These are phyloP conservation scores for Eucalyptus tenuipes DNA, from an alignment of 345 rosid species.

Conservation along the genomic window DNA sequence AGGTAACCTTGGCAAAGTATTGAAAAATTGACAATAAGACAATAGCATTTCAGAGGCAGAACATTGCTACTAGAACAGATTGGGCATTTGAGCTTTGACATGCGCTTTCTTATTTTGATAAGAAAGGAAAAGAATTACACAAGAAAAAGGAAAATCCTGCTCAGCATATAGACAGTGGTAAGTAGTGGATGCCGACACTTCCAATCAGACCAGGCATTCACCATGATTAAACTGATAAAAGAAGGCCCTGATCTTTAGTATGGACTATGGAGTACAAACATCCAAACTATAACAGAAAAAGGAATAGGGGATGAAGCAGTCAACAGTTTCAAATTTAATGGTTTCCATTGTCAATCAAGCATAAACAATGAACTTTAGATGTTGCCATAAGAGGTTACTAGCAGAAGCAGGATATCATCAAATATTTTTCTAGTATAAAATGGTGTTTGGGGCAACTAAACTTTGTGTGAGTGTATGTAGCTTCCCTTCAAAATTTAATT, in stretches of 20 bases:
- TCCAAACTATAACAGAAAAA: not conserved
- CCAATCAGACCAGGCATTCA: not conserved
- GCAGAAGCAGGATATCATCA: not conserved
- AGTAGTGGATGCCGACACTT: not conserved
- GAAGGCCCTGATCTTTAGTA: not conserved
- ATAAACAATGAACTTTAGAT: not conserved
- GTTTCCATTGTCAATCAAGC: not conserved
- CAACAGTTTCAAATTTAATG: not conserved
- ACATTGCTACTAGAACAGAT: not conserved
- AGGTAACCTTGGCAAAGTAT: constrained; percentile 81
- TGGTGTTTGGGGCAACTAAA: not conserved
- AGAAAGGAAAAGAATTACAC: not conserved
- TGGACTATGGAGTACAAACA: not conserved
- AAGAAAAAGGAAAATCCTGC: not conserved
- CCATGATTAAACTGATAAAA: not conserved
- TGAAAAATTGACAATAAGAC: constrained; percentile 7
- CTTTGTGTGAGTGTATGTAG: not conserved
- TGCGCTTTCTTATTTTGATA: not conserved
- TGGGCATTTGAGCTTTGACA: not conserved
- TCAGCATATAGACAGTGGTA: not conserved
- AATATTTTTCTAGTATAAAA: not conserved
- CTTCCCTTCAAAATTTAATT: not conserved
- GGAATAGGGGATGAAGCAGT: not conserved
- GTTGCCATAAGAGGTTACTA: not conserved
- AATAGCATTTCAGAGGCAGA: not conserved